These are phyloP conservation scores for Cercospora brassicicola DNA, from an alignment of 2,329 filamentous ascomycete genomes.

Conservation along the genomic window DNA sequence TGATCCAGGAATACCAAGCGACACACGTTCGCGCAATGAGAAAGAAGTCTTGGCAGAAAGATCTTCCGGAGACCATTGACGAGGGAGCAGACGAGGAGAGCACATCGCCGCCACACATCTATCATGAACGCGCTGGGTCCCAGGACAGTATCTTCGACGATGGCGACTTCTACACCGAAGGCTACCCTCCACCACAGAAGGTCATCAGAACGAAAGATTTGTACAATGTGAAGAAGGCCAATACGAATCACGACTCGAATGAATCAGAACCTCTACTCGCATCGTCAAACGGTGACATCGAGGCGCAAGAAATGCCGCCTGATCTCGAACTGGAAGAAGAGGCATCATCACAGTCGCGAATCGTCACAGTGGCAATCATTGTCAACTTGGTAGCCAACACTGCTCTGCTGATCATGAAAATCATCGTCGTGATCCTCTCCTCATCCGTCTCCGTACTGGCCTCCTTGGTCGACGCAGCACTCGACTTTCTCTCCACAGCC, in stretches of 20 bases:
- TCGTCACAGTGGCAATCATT: slow-evolving; percentile 86
- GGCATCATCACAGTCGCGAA: slow-evolving; percentile 69
- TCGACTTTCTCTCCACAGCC: slow-evolving; percentile 78
- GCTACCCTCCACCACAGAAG: slow-evolving; percentile 41
- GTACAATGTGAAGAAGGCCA: slow-evolving; percentile 62
- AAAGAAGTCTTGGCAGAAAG: slow-evolving; percentile 34
- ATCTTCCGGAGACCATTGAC: slow-evolving; percentile 72
- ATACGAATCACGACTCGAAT: slow-evolving; percentile 56
- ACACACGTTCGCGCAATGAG: slow-evolving; percentile 27
- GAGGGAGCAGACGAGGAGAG: slow-evolving; percentile 56
- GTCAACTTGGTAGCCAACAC: slow-evolving; percentile 79
- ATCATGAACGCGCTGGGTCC: slow-evolving; percentile 27
- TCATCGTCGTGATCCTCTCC: slow-evolving; percentile 73
- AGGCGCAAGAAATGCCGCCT: slow-evolving; percentile 57
- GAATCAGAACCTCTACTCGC: slow-evolving; percentile 43
- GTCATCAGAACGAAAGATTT: slow-evolving; percentile 81
- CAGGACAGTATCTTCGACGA: slow-evolving; percentile 28
- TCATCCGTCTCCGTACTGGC: slow-evolving; percentile 80
- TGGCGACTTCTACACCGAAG: slow-evolving; percentile 28
- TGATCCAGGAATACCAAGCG: slow-evolving; percentile 83
- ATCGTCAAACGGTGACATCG: slow-evolving; percentile 10
- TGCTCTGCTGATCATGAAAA: slow-evolving; percentile 72
- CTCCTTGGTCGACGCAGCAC: slow-evolving; percentile 72
- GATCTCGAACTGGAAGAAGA: slow-evolving; percentile 67
- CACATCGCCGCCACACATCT: slow-evolving; percentile 24